Conservation (phyloP, 2,329 filamentous ascomycete species). For the Xylariomycetidae sp. region DNA sequence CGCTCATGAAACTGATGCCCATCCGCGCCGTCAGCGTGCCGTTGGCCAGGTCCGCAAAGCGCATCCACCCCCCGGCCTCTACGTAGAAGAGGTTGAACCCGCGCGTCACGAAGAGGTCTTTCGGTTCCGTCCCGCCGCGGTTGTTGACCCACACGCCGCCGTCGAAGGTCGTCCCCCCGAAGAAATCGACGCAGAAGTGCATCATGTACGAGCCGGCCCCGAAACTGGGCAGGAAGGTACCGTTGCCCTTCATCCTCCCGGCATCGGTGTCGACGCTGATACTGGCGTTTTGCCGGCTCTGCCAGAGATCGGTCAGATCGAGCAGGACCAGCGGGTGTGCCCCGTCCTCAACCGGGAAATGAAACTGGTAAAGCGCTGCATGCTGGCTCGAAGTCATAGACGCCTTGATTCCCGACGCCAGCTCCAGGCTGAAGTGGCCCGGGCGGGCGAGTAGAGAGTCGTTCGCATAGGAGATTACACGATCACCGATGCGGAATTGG, state of each 20-base stretch:
- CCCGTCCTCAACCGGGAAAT: conserved; percentile 36
- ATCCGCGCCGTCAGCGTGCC: conserved; percentile 51
- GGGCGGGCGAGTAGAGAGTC: conserved; percentile 42
- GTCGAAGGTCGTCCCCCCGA: conserved; percentile 31
- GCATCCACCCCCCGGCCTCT: conserved; percentile 47
- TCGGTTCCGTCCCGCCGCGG: conserved; percentile 31
- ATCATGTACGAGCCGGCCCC: conserved; percentile 52
- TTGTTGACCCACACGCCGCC: conserved; percentile 35
- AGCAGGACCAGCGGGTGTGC: conserved; percentile 47
- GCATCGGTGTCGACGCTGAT: conserved; percentile 42
- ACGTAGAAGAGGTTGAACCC: conserved; percentile 37
- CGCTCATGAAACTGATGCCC: conserved; percentile 58
- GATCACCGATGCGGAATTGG: conserved; percentile 42
- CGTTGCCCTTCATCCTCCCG: conserved; percentile 51
- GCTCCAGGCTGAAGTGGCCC: conserved; percentile 52
- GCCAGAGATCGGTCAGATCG: conserved; percentile 54
- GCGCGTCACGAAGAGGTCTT: conserved; percentile 31
- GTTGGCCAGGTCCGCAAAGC: conserved; percentile 40
- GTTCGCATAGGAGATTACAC: conserved; percentile 33
- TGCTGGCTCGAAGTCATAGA: conserved; percentile 57
- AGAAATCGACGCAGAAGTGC: conserved; percentile 57
- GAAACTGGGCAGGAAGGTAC: conserved; percentile 55
- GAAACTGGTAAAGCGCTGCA: conserved; percentile 56
- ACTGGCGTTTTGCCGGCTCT: conserved; percentile 41
- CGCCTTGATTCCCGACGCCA: conserved; percentile 46